phyloP scores from a whole-genome alignment of 306 rosid genomes.

The Rosa chinensis region DNA sequence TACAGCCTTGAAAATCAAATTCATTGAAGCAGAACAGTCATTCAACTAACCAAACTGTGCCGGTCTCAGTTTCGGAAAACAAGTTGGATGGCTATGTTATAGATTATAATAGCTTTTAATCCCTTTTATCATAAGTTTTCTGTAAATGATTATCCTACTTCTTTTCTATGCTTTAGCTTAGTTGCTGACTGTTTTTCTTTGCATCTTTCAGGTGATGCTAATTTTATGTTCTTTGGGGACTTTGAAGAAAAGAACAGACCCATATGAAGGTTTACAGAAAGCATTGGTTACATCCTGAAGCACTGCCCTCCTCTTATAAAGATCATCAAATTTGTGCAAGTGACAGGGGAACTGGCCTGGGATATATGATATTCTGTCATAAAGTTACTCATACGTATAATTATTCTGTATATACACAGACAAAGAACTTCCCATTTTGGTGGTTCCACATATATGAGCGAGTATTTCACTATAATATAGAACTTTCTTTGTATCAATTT shows the following conservation, averaged over 20 bases:
- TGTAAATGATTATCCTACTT: too few relatives aligned
- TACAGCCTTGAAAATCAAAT: slow-evolving; percentile 10
- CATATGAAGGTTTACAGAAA: slow-evolving; percentile 46
- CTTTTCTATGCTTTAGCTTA: too few relatives aligned
- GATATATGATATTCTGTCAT: background rate
- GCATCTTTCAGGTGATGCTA: too few relatives aligned
- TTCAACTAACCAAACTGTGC: too few relatives aligned
- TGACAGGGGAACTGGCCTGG: slow-evolving; percentile 15
- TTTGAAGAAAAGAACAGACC: background rate
- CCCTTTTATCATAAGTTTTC: too few relatives aligned
- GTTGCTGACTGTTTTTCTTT: too few relatives aligned
- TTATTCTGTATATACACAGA: background rate
- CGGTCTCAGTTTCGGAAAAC: too few relatives aligned
- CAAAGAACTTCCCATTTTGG: background rate
- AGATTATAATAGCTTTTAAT: too few relatives aligned
- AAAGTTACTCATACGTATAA: background rate
- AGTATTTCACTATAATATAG: background rate
- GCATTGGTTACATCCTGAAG: slow-evolving; percentile 73
- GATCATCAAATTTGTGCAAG: slow-evolving; percentile 38
- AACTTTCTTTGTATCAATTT: background rate
- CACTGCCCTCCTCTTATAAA: slow-evolving; percentile 59
- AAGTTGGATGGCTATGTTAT: too few relatives aligned
- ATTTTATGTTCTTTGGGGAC: too few relatives aligned
- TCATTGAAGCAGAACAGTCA: background rate
- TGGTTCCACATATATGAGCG: background rate